Conservation (phyloP, 768 basidiomycete genomes). For the Suillus weaverae region DNA sequence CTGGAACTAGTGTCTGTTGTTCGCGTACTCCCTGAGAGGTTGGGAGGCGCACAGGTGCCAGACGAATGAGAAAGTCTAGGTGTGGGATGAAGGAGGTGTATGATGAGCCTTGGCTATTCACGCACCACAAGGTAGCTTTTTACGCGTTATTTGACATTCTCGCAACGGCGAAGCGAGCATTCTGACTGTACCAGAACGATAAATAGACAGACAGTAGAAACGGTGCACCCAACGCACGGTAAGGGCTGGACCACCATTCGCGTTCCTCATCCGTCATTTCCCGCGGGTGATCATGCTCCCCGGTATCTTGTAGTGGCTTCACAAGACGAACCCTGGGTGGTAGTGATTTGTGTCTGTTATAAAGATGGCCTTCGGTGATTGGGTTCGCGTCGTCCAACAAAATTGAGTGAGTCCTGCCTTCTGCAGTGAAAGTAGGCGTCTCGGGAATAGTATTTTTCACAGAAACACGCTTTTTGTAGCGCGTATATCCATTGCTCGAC, state of each 20-base stretch:
- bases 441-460: slow-evolving; percentile 35
- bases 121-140: slow-evolving; percentile 59
- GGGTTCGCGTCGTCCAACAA: slow-evolving; percentile 58
- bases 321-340: slow-evolving; percentile 47
- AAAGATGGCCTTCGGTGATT: slow-evolving; percentile 49
- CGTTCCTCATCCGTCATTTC: slow-evolving; percentile 65
- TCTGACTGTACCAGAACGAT: slow-evolving; percentile 47
- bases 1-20: slow-evolving; percentile 40
- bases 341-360: slow-evolving; percentile 55
- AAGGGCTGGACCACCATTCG: slow-evolving; percentile 73
- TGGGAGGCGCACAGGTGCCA: slow-evolving; percentile 51
- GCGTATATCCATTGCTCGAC: slow-evolving; percentile 10
- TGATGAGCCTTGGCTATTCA: background rate
- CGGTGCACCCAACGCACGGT: slow-evolving; percentile 46
- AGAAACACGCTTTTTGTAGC: slow-evolving; percentile 28
- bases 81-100: slow-evolving; percentile 6
- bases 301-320: slow-evolving; percentile 21
- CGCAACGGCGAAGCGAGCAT: slow-evolving; percentile 71
- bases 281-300: slow-evolving; percentile 41
- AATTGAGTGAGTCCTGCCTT: slow-evolving; percentile 54
- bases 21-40: slow-evolving; percentile 28
- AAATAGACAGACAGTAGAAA: background rate
- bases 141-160: slow-evolving; percentile 48
- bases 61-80: slow-evolving; percentile 66
- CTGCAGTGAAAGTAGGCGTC: slow-evolving; percentile 45